Base-by-base conservation (phyloP, 352 stramenopile species). In the Phytopythium kandeliae region DNA sequence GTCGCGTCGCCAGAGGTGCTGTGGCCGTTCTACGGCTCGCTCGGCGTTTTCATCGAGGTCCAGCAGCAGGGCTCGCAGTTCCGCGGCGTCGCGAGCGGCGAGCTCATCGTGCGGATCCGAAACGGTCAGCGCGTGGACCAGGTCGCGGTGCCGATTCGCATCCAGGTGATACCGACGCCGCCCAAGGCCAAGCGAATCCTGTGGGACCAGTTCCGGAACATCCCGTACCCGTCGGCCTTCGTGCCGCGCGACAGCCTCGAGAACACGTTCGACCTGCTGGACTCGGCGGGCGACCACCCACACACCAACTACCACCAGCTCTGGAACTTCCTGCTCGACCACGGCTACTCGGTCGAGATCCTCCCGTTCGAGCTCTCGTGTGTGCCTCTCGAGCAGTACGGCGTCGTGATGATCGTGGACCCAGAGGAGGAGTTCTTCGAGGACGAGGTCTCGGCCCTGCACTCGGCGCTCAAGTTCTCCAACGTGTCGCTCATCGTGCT, bases 191-290 rank as follows among this genome's bases (percentile, higher is more conserved):
- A 74, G 34, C 66, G 73, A 8, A 76, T 96, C 30, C 57, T 96
- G 2, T 96, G 86, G 85, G 85, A 96, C 50, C 81, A 93, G 55
- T 94, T 92, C 56, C 84, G 92, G 43, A 96, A 89, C 51, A 78
- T 96, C 43, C 71, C 79, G 15, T 96, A 96, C 46, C 86, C 86
- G 8, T 89, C 85, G 0, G 78, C 71, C 8, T 96, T 89, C 54
- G 65, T 91, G 1, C 83, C 85, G 11, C 65, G 77, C 24, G 86
- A 96, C 57, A 85, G 84, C 28, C 65, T 95, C 3, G 69, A 88
- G 55, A 77, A 74, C 31, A 58, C 72, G 9, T 57, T 78, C 41
- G 71, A 91, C 47, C 59, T 82, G 25, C 72, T 95, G 28, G 82
- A 94, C 53, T 69, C 69, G 25, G 75, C 86, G 13, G 85, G 85